Evolutionary conservation across 2,329 filamentous ascomycete genomes (phyloP).

Genomic region (Exophiala mesophila): DNA sequence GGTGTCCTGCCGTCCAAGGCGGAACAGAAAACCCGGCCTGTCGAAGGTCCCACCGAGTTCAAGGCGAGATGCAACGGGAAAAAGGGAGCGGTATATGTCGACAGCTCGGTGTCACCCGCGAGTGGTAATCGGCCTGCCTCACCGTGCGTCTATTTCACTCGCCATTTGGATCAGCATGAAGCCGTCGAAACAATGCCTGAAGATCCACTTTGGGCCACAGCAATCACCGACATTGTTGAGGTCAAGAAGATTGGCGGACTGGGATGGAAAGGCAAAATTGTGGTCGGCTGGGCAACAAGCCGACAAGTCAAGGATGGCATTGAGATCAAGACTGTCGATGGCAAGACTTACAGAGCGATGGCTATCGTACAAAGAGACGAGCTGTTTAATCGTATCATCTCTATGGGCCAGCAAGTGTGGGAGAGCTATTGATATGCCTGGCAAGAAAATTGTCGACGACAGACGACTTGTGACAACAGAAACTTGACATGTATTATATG

Average conservation of each 20-base stretch:
- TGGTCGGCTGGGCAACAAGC: slow-evolving; percentile 73
- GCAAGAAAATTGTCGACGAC: no score
- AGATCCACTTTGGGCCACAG: slow-evolving; percentile 62
- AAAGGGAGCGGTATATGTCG: slow-evolving; percentile 67
- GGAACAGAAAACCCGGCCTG: slow-evolving; percentile 39
- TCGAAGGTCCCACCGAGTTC: slow-evolving; percentile 68
- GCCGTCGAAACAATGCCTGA: slow-evolving; percentile 48
- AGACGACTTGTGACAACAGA: background rate
- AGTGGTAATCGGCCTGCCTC: slow-evolving; percentile 58
- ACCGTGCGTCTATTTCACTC: slow-evolving; percentile 63
- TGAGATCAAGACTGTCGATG: slow-evolving; percentile 55
- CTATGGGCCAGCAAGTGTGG: slow-evolving; percentile 79
- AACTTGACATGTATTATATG: no score
- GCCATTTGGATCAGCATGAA: slow-evolving; percentile 38
- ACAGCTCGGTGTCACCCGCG: slow-evolving; percentile 34
- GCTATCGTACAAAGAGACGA: slow-evolving; percentile 69
- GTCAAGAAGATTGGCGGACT: slow-evolving; percentile 75
- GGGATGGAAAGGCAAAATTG: slow-evolving; percentile 78
- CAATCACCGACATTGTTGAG: slow-evolving; percentile 66
- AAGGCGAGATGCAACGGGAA: slow-evolving; percentile 65
- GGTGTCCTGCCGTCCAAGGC: slow-evolving; percentile 58
- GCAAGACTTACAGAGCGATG: slow-evolving; percentile 58
- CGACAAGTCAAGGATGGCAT: slow-evolving; percentile 71
- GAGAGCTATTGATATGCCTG: slow-evolving; percentile 59
- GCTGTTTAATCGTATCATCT: slow-evolving; percentile 71